Evolutionary conservation across 805 yeast species (phyloP).

Genomic region (Metschnikowia gelsemii): DNA sequence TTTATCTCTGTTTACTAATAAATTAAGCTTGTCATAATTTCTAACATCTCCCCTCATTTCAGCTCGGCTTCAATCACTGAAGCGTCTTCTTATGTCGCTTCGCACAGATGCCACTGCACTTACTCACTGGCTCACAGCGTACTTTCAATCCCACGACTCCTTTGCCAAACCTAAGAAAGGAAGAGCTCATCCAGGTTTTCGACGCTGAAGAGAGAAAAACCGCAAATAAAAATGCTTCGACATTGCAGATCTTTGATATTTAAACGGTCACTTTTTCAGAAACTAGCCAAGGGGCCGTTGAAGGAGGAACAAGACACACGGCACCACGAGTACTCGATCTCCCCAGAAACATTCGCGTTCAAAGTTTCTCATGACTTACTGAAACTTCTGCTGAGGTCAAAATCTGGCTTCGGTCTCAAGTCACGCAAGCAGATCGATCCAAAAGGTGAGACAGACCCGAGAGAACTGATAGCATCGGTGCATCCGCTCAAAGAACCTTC

Average conservation of each 20-base stretch:
- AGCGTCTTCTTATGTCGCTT: too few species aligned
- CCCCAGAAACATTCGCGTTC: conserved; percentile 47
- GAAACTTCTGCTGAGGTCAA: neutral
- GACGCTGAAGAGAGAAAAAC: neutral
- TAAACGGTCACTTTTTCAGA: conserved; percentile 24
- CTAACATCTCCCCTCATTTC: too few species aligned
- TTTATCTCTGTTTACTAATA: too few species aligned
- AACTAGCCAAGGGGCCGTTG: conserved; percentile 20
- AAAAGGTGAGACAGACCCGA: neutral
- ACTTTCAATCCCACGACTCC: too few species aligned
- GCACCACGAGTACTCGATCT: conserved; percentile 45
- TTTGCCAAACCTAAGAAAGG: too few species aligned
- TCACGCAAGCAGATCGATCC: neutral
- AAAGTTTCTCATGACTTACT: conserved; percentile 28
- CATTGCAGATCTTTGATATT: conserved; percentile 7
- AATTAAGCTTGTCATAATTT: too few species aligned
- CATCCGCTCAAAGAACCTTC: conserved; percentile 29
- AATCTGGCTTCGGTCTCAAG: neutral
- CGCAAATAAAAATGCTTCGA: conserved; percentile 7
- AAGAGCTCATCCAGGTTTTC: too few species aligned
- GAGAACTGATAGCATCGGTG: neutral
- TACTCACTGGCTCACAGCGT: too few species aligned
- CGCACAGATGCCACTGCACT: too few species aligned
- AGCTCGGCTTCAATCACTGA: too few species aligned
- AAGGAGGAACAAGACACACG: conserved; percentile 21